These are phyloP conservation scores for Aspergillus uvarum DNA, from an alignment of 2,329 filamentous ascomycete genomes.

Conservation along the genomic window DNA sequence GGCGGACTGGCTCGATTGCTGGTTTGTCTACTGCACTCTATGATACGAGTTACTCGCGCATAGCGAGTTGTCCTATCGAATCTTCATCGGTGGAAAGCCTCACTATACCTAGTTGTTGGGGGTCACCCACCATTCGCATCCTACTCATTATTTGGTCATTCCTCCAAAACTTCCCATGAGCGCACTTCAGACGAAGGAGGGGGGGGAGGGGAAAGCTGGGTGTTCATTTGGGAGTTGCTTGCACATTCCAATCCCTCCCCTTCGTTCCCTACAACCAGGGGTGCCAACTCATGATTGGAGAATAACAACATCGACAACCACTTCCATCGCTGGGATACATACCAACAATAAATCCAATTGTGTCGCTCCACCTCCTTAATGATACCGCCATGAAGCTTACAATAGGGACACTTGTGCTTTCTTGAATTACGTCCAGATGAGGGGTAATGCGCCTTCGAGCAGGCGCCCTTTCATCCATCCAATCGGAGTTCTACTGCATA, in stretches of 20 bases:
- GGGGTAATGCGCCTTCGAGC: neutral
- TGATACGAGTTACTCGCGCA: neutral
- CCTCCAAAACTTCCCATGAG: neutral
- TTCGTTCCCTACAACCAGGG: conserved; percentile 4
- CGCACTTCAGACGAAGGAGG: neutral
- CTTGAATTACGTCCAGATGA: neutral
- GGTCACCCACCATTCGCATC: neutral
- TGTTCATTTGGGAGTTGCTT: neutral
- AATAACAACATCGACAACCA: neutral
- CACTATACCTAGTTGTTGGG: neutral
- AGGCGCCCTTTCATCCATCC: neutral
- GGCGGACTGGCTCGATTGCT: neutral
- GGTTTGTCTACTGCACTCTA: neutral
- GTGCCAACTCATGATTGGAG: neutral
- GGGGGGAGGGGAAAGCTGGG: neutral
- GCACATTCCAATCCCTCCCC: neutral
- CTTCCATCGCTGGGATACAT: neutral
- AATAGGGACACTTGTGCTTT: neutral
- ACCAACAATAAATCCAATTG: neutral
- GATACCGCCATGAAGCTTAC: neutral
- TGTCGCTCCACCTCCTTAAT: neutral
- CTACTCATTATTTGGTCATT: too few relatives aligned
- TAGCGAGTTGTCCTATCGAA: neutral
- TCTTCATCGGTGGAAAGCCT: neutral
- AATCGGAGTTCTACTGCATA: neutral